Base-by-base conservation (phyloP, 768 basidiomycete species). In the Leccinellum rugosiceps region DNA sequence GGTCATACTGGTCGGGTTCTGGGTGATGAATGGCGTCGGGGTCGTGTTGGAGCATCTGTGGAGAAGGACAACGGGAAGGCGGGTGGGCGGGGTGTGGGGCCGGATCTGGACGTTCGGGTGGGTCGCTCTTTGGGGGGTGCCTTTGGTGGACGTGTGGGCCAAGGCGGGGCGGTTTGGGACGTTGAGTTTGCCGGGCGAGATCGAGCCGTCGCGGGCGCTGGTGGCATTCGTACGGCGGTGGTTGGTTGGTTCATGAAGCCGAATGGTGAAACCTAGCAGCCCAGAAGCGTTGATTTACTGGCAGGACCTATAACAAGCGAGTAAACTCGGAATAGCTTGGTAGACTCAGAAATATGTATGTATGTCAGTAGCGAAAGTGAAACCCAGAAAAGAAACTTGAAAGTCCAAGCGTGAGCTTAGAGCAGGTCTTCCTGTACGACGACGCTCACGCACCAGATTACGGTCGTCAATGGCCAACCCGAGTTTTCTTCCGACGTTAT, bases 11-110 rank as follows among this genome's bases (percentile, higher is more conserved):
- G 68, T 74, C 0, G 80, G 78, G 0, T 86, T 82, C 62, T 88
- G 86, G 69, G 41, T 83, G 52, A 69, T 83, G 68, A 82, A 78
- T 63, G 84, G 80, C 17, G 62, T 83, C 1, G 84, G 84, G 4
- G 65, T 82, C 17, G 58, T 80, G 6, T 31, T 83, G 38, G 87
- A 88, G 66, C 68, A 72, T 4, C 55, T 66, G 5, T 87, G 77
- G 78, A 77, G 69, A 60, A 59, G 58, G 4, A 30, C 66, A 3
- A 80, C 77, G 1, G 80, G 82, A 13, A 62, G 62, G 34, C 68
- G 68, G 51, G 80, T 84, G 8, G 66, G 71, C 15, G 87, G 85
- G 2, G 55, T 71, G 48, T 44, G 63, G 8, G 85, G 86, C 0
- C 67, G 76, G 68, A 34, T 78, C 13, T 89, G 86, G 87, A 73